Conservation (phyloP, 2,329 filamentous ascomycete genomes). For the Verruconis gallopava region DNA sequence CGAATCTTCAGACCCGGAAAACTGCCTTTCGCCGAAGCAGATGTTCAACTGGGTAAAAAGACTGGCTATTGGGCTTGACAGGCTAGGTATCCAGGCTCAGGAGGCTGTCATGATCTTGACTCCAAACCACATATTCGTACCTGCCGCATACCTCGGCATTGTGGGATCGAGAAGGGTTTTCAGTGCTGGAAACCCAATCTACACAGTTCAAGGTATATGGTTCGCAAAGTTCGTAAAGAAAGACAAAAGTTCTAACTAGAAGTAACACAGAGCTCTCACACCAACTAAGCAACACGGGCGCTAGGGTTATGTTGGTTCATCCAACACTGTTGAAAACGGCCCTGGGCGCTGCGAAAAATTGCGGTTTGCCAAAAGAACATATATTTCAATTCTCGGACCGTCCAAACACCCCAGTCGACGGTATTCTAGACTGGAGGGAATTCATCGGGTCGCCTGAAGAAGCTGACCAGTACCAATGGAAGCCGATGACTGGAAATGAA, state of each 20-base stretch:
- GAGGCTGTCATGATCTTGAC: constrained; percentile 41
- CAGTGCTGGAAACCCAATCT: constrained; percentile 41
- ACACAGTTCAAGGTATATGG: constrained; percentile 34
- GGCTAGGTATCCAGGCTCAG: constrained; percentile 30
- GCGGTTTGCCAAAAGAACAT: constrained; percentile 18
- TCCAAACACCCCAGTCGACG: constrained; percentile 16
- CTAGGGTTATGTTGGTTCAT: constrained; percentile 21
- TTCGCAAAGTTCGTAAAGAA: not conserved
- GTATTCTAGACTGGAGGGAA: constrained; percentile 21
- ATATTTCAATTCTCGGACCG: constrained; percentile 23
- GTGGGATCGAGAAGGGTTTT: constrained; percentile 40
- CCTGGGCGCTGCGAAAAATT: constrained; percentile 18
- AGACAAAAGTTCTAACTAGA: not conserved
- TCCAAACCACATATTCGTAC: constrained; percentile 41
- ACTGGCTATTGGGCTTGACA: constrained; percentile 33
- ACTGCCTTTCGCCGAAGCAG: constrained; percentile 32
- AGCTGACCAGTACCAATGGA: constrained; percentile 18
- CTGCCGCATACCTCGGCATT: constrained; percentile 38
- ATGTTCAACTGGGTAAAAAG: constrained; percentile 37
- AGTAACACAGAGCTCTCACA: constrained; percentile 21
- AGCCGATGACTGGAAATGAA: constrained; percentile 17
- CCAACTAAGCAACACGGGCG: constrained; percentile 22
- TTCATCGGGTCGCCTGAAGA: constrained; percentile 19
- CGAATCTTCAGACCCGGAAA: constrained; percentile 31
- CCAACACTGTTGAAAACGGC: constrained; percentile 19